Evolutionary conservation across 805 yeast species (phyloP).

Genomic region (Hanseniaspora jakobsenii): DNA sequence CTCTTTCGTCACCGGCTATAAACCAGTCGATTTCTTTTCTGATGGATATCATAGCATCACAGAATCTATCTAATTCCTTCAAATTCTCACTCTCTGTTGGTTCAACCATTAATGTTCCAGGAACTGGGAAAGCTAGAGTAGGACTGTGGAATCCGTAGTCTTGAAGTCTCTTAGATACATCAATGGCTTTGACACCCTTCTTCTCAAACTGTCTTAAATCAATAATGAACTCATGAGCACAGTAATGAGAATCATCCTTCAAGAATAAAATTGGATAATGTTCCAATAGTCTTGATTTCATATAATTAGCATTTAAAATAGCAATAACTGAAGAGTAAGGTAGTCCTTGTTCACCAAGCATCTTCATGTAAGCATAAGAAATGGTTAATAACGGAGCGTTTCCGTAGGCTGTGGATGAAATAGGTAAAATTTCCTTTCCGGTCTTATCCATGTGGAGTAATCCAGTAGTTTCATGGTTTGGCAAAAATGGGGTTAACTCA

Average conservation of each 20-base stretch:
- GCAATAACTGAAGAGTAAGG: conserved; percentile 84
- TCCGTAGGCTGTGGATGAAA: conserved; percentile 90
- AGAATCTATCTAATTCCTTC: conserved; percentile 80
- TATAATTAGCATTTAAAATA: conserved; percentile 88
- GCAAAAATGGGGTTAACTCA: conserved; percentile 71
- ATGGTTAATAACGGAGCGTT: conserved; percentile 89
- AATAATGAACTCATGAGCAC: conserved; percentile 94
- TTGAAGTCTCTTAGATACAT: conserved; percentile 90
- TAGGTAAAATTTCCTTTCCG: conserved; percentile 51
- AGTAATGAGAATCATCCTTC: conserved; percentile 47
- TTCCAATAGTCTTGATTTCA: conserved; percentile 65
- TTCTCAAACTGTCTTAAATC: conserved; percentile 78
- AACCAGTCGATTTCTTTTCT: conserved; percentile 68
- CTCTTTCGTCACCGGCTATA: conserved; percentile 52
- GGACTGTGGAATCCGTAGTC: conserved; percentile 99
- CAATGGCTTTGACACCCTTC: conserved; percentile 81
- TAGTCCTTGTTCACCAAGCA: conserved; percentile 78
- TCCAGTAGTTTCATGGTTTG: conserved; percentile 50
- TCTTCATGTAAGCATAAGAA: conserved; percentile 86
- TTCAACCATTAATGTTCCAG: conserved; percentile 94
- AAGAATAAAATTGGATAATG: conserved; percentile 70
- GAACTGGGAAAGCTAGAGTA: conserved; percentile 96
- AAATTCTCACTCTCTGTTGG: conserved; percentile 92
- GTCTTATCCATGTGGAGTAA: conserved; percentile 25
- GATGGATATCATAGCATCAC: conserved; percentile 74